phyloP scores from a whole-genome alignment of 495 filamentous ascomycete genomes.

The Penicillium cataractarum region DNA sequence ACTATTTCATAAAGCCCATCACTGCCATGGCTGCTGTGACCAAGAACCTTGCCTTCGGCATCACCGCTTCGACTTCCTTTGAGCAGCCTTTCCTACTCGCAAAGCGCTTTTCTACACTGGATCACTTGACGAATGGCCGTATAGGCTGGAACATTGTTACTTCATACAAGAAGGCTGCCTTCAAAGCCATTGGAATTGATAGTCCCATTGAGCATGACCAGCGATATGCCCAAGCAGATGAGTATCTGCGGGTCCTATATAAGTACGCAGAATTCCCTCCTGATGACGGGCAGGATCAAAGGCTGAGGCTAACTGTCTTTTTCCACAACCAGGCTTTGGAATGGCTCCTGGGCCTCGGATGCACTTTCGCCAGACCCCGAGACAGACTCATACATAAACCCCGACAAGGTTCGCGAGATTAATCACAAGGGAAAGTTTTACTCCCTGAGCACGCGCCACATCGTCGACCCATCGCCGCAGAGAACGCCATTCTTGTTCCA shows the following conservation, averaged over 20 bases:
- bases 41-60: constrained; percentile 50
- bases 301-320: background rate
- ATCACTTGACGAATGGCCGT: constrained; percentile 62
- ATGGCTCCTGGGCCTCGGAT: constrained; percentile 61
- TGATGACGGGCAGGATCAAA: background rate
- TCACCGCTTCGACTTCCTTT: constrained; percentile 59
- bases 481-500: constrained; percentile 67
- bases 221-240: constrained; percentile 62
- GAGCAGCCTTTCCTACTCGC: constrained; percentile 62
- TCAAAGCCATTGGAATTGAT: constrained; percentile 60
- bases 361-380: constrained; percentile 53
- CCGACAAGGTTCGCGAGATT: constrained; percentile 59
- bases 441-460: constrained; percentile 53
- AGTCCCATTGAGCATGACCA: constrained; percentile 63
- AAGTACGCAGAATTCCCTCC: constrained; percentile 30
- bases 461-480: constrained; percentile 64
- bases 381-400: constrained; percentile 56
- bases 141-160: constrained; percentile 71
- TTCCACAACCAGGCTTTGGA: constrained; percentile 52
- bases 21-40: constrained; percentile 55
- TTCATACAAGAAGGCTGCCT: constrained; percentile 60
- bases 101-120: constrained; percentile 63
- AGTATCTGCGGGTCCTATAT: constrained; percentile 62
- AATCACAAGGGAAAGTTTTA: constrained; percentile 63
- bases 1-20: constrained; percentile 33